Evolutionary conservation across 2,329 filamentous ascomycete genomes (phyloP), one percentile per base, ranked within the genome.

Genomic region (Botrytis tulipae): DNA sequence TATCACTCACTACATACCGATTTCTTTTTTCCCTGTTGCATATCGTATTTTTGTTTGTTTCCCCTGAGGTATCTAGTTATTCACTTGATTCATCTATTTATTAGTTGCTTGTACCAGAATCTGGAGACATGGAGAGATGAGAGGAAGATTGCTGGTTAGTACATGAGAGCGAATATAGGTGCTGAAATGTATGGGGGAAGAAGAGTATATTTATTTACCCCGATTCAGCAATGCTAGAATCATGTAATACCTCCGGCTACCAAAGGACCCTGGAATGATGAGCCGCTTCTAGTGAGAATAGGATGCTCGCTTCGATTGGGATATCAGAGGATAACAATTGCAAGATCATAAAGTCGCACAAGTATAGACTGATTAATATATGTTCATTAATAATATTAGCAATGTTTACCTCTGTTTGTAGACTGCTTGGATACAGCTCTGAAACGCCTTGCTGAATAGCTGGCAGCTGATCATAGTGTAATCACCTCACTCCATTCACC

Each of bases 381-480:
- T 68, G 22, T 42, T 57, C 48, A 68, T 68, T 68, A 57, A 32
- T 68, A 57, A 42, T 68, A 29, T 51, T 68, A 57, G 35, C 65
- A 57, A 57, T 57, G 48, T 16, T 68, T n/a, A 68, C 37, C 40
- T 18, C 10, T 57, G 25, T 57, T 68, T n/a, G 48, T 16, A 42
- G 9, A 29, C 16, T 57, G 48, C 35, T 68, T 54, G 51, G 51
- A 57, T 42, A 57, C 25, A 18, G 22, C 48, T 25, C 48, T 35
- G 42, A 54, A 57, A 68, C 65, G n/a, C 48, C 46, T 42, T 18
- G 25, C 48, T 42, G 25, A 29, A 42, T 54, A 54, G 35, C 35
- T 42, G 20, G 22, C 5, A 42, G 66, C 25, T 57, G 40, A 40
- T 68, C 29, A 42, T 32, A 29, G 29, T 68, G n/a, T n/a, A 29